A percentile compares a stretch with the other conserved stretches of the same genome.
phyloP scores from a whole-genome alignment of 2,329 filamentous ascomycete species.

The Chrysosporium queenslandicum region DNA sequence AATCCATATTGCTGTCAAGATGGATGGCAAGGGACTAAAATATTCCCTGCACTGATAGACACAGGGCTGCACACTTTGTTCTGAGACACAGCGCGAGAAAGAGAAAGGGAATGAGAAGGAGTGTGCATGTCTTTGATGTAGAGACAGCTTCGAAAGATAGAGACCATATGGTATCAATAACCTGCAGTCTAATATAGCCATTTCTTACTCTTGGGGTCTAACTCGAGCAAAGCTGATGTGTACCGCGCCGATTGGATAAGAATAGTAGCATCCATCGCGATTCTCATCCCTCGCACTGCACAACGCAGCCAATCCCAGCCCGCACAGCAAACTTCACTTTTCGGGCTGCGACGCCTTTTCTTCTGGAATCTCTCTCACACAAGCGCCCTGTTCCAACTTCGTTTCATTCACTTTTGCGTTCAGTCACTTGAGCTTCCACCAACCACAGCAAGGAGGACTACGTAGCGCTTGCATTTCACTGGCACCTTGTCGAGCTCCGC shows the following conservation, averaged over 20 bases:
- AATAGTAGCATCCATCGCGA: background rate
- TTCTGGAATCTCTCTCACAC: background rate
- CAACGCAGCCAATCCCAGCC: slow-evolving; percentile 1
- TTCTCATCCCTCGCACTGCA: background rate
- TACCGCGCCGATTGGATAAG: slow-evolving; percentile 4
- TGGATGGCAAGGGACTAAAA: too few relatives aligned
- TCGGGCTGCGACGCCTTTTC: slow-evolving; percentile 1
- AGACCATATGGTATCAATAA: too few relatives aligned
- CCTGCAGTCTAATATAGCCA: too few relatives aligned
- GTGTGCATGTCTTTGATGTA: too few relatives aligned
- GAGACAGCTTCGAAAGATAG: too few relatives aligned
- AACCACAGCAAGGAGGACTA: slow-evolving; percentile 1
- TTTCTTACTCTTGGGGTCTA: too few relatives aligned
- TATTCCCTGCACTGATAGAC: too few relatives aligned
- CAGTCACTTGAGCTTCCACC: background rate
- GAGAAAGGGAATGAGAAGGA: too few relatives aligned
- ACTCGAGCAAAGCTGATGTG: slow-evolving; percentile 8
- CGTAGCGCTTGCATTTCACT: background rate
- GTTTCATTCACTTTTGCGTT: background rate
- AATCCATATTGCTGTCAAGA: too few relatives aligned
- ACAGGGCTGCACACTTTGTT: too few relatives aligned
- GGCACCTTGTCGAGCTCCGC: background rate
- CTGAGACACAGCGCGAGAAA: too few relatives aligned
- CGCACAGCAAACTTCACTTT: background rate
- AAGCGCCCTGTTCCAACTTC: slow-evolving; percentile 2